These are phyloP conservation scores for Carex arenaria DNA, from an alignment of 202 grass and related monocot species.

Conservation along the genomic window DNA sequence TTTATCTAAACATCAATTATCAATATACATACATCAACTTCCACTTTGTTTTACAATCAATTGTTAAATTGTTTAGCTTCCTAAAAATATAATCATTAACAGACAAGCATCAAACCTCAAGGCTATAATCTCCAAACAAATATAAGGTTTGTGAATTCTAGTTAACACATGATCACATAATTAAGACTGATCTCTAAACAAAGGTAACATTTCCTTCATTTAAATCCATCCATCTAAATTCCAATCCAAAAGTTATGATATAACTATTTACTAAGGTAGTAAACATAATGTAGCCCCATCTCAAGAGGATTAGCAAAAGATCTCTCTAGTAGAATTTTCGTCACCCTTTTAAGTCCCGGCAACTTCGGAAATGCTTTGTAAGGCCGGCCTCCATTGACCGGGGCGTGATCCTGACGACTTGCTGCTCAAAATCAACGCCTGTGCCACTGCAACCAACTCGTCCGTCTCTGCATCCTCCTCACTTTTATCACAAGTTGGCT, in stretches of 20 bases:
- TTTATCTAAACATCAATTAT: neutral
- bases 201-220: neutral
- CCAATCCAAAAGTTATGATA: neutral
- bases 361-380: conserved; percentile 15
- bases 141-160: neutral
- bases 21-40: neutral
- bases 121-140: neutral
- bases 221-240: neutral
- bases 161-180: neutral
- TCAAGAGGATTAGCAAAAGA: neutral
- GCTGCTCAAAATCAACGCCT: neutral
- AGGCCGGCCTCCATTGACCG: conserved; percentile 9
- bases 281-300: neutral
- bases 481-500: neutral
- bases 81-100: neutral
- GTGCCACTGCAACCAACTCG: conserved; percentile 20
- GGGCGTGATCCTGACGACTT: neutral
- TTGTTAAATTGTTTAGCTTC: neutral
- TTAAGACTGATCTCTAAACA: neutral
- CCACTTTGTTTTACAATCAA: neutral
- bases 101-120: neutral
- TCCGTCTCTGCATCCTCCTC: conserved; percentile 6
- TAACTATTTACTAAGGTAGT: neutral
- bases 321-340: neutral
- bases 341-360: neutral